Conservation (phyloP, 495 filamentous ascomycete genomes). For the Rhypophila decipiens region DNA sequence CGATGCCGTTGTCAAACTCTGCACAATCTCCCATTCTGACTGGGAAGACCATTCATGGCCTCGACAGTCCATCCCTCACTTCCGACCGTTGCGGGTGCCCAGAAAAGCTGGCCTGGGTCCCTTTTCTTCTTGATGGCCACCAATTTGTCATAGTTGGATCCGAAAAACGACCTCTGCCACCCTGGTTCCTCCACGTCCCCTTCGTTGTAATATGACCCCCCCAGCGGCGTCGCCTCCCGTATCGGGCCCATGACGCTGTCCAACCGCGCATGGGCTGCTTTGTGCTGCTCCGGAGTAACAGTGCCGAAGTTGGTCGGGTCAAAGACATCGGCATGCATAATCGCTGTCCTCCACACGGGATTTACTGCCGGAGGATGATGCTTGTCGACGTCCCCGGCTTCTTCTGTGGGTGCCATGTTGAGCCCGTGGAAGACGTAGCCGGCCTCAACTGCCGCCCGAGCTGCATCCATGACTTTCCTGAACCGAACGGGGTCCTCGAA, state of each 20-base stretch:
- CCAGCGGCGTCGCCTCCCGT: constrained; percentile 23
- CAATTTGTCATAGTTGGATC: constrained; percentile 41
- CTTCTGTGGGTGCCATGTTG: constrained; percentile 30
- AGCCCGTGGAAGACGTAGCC: constrained; percentile 41
- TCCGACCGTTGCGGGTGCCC: constrained; percentile 44
- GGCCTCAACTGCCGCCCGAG: constrained; percentile 31
- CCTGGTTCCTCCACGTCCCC: constrained; percentile 50
- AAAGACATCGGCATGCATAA: constrained; percentile 49
- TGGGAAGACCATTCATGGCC: constrained; percentile 11
- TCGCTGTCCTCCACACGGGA: constrained; percentile 47
- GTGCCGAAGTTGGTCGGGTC: constrained; percentile 14
- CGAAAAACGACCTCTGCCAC: constrained; percentile 55
- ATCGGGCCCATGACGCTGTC: constrained; percentile 23
- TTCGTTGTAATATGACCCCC: constrained; percentile 43
- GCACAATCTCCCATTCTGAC: constrained; percentile 31
- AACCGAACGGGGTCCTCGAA: constrained; percentile 28
- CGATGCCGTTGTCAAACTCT: not conserved
- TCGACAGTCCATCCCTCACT: constrained; percentile 43
- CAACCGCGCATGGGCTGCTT: constrained; percentile 15
- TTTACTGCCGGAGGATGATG: constrained; percentile 35
- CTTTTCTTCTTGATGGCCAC: constrained; percentile 42
- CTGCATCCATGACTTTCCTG: constrained; percentile 34
- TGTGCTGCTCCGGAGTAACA: constrained; percentile 15
- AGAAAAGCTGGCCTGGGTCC: constrained; percentile 50
- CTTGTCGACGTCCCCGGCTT: constrained; percentile 25